phyloP scores from a whole-genome alignment of 345 rosid genomes.

The Atalantia buxifolia region DNA sequence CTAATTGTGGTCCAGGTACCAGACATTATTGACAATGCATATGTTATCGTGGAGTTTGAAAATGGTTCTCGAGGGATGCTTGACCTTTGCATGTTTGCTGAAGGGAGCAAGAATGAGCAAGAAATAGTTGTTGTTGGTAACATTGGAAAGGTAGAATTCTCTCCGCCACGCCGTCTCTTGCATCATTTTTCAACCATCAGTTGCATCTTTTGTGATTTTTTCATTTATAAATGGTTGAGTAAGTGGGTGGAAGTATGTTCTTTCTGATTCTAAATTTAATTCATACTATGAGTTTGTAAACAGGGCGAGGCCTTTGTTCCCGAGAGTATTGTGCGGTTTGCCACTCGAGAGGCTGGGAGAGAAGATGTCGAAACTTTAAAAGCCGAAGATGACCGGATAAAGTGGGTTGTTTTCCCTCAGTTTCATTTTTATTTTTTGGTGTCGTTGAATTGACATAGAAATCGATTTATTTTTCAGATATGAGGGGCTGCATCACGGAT shows the following conservation, averaged over 20 bases:
- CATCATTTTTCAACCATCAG: background rate
- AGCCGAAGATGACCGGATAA: constrained; percentile 66
- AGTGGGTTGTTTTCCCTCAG: constrained; percentile 33
- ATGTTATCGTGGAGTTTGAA: constrained; percentile 81
- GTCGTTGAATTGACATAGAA: background rate
- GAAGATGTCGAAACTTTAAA: constrained; percentile 59
- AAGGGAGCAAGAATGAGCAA: constrained; percentile 96
- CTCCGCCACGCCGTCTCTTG: background rate
- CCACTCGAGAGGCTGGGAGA: constrained; percentile 60
- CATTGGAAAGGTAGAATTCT: constrained; percentile 56
- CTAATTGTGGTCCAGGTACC: constrained; percentile 52
- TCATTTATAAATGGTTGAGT: background rate
- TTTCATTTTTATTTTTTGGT: background rate
- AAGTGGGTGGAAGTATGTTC: background rate
- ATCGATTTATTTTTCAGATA: constrained; percentile 42
- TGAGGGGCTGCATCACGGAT: constrained; percentile 88
- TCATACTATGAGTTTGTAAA: constrained; percentile 9
- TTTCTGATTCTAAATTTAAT: background rate
- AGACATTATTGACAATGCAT: constrained; percentile 88
- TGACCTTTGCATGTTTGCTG: constrained; percentile 97
- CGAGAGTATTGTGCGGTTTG: constrained; percentile 69
- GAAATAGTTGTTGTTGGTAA: constrained; percentile 82
- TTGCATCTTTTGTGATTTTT: background rate
- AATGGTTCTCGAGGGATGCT: constrained; percentile 92
- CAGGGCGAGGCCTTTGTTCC: constrained; percentile 98